Conservation (phyloP, 345 rosid species). For the Euphorbia tirucalli region DNA sequence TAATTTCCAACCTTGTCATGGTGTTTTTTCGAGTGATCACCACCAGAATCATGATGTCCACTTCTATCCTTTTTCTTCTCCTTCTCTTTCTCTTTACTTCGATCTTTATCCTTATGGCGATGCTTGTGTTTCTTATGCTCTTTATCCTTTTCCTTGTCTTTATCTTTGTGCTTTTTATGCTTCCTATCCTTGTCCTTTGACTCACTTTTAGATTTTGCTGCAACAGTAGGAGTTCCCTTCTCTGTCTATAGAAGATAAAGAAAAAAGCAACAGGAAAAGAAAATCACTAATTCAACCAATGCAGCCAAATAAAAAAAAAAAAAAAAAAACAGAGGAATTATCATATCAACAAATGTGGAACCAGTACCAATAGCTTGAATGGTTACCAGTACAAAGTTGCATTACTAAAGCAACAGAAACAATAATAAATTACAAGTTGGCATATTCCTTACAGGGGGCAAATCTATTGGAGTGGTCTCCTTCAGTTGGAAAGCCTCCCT, state of each 20-base stretch:
- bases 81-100: conserved; percentile 77
- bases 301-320: not conserved
- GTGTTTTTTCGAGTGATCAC: conserved; percentile 75
- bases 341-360: not conserved
- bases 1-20: conserved; percentile 68
- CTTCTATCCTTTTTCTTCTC: conserved; percentile 78
- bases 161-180: conserved; percentile 86
- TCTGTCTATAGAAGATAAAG: conserved; percentile 44
- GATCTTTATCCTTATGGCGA: conserved; percentile 68
- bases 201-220: conserved; percentile 66
- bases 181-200: conserved; percentile 84
- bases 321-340: not conserved
- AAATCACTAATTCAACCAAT: not conserved
- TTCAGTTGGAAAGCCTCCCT: conserved; percentile 38
- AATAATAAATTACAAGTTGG: not conserved
- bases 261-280: not conserved
- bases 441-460: conserved; percentile 28
- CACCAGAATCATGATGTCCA: conserved; percentile 74
- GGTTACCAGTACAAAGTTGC: not conserved
- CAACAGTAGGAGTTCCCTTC: conserved; percentile 72
- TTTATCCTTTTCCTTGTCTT: conserved; percentile 81
- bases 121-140: conserved; percentile 92
- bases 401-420: not conserved
- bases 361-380: not conserved
- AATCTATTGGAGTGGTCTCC: conserved; percentile 25